phyloP scores from a whole-genome alignment of 805 yeast genomes.

The Ogataea saltuana region DNA sequence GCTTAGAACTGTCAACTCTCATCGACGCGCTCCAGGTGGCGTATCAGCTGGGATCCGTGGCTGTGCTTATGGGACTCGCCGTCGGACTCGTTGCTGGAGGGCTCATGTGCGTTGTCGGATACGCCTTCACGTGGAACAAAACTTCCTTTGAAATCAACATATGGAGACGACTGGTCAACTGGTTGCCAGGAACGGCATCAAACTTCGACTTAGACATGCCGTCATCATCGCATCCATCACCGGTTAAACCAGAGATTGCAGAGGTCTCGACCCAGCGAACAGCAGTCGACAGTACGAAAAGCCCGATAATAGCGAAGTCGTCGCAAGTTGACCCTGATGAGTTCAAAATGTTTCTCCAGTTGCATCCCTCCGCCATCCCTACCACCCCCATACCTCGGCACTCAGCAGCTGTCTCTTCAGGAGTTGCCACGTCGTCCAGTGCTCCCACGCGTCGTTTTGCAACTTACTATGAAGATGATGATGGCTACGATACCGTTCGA shows the following conservation, averaged over 20 bases:
- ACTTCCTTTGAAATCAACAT: slow-evolving; percentile 12
- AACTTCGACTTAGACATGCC: too few relatives aligned
- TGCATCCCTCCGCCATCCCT: slow-evolving; percentile 5
- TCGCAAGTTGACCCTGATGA: neutral
- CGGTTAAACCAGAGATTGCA: too few relatives aligned
- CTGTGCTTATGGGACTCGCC: slow-evolving; percentile 25
- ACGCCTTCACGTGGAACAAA: slow-evolving; percentile 14
- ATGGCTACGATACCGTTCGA: slow-evolving; percentile 23
- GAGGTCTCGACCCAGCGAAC: too few relatives aligned
- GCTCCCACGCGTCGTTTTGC: slow-evolving; percentile 11
- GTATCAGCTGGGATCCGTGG: slow-evolving; percentile 28
- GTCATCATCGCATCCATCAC: too few relatives aligned
- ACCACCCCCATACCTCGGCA: neutral
- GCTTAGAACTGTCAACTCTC: slow-evolving; percentile 4
- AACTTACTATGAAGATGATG: slow-evolving; percentile 27
- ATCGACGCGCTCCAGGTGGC: slow-evolving; percentile 20
- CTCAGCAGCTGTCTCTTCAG: slow-evolving; percentile 2
- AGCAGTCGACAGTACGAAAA: neutral
- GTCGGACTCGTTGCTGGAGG: slow-evolving; percentile 24
- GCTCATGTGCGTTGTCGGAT: slow-evolving; percentile 19
- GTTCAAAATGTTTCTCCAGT: slow-evolving; percentile 1
- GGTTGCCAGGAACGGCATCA: neutral
- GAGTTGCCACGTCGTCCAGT: slow-evolving; percentile 1
- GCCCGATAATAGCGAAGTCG: neutral
- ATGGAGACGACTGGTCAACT: slow-evolving; percentile 1